Evolutionary conservation across 495 filamentous ascomycete species (phyloP).

Genomic region (Tuber calosporum): DNA sequence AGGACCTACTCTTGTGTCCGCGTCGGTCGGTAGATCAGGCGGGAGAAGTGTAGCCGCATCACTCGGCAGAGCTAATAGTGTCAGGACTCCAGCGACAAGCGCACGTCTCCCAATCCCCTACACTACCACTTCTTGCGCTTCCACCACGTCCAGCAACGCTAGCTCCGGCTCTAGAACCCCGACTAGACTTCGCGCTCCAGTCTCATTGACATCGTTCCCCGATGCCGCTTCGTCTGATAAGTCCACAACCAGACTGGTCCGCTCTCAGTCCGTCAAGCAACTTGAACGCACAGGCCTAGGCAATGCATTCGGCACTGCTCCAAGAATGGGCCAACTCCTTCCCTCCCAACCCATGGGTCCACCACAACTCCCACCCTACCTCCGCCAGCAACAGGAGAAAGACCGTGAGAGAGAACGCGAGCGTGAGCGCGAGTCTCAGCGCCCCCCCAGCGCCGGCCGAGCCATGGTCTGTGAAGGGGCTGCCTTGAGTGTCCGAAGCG

Average conservation of each 20-base stretch:
- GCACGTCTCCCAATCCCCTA: neutral
- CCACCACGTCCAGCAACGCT: neutral
- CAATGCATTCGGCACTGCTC: neutral
- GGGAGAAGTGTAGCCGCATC: slow-evolving; percentile 19
- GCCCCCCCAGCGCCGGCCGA: neutral
- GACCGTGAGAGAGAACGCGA: neutral
- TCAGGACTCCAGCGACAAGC: slow-evolving; percentile 17
- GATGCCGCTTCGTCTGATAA: neutral
- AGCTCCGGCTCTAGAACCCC: neutral
- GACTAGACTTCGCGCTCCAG: neutral
- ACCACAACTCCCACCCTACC: neutral
- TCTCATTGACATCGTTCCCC: neutral
- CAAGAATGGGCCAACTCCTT: slow-evolving; percentile 6
- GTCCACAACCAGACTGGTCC: neutral
- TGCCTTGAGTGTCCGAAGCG: slow-evolving; percentile 16
- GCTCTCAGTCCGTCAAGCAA: neutral
- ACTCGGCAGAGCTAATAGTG: slow-evolving; percentile 17
- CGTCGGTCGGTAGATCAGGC: slow-evolving; percentile 23
- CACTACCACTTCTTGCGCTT: neutral
- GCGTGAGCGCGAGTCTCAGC: neutral
- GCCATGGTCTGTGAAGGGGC: neutral
- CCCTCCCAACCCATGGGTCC: neutral
- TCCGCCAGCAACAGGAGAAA: neutral
- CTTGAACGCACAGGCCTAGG: neutral
- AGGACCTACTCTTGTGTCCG: slow-evolving; percentile 11